These are phyloP conservation scores for Picochlorum sp. DNA, from an alignment of 139 green algal genomes.

Conservation along the genomic window DNA sequence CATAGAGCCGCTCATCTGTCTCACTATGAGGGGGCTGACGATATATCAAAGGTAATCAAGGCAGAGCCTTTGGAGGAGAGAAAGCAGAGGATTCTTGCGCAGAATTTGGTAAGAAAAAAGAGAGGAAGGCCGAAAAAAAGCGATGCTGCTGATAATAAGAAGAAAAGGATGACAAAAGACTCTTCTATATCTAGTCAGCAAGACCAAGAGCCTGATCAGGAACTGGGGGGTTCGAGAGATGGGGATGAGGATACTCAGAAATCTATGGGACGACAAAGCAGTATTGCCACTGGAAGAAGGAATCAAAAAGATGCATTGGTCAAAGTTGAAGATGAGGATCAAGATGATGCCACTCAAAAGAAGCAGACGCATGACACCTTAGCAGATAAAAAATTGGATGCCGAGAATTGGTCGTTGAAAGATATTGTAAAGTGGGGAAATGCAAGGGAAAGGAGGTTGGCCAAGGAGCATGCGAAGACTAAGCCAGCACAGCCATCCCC, in stretches of 20 bases:
- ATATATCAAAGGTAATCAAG: neutral
- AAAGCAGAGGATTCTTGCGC: neutral
- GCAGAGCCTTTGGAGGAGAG: neutral
- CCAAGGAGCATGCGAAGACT: neutral
- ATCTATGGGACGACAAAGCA: neutral
- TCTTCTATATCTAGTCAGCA: neutral
- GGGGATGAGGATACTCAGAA: neutral
- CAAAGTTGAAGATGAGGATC: neutral
- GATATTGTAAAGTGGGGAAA: conserved; percentile 6
- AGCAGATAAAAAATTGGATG: conserved; percentile 6
- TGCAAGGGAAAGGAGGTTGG: conserved; percentile 2
- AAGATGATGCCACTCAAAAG: neutral
- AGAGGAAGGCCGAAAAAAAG: neutral
- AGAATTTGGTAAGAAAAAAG: neutral
- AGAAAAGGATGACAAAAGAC: neutral
- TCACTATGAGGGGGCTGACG: neutral
- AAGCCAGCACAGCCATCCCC: neutral
- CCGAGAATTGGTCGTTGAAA: conserved; percentile 9
- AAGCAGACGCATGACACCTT: conserved; percentile 1
- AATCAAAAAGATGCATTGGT: neutral
- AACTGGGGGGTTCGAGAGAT: neutral
- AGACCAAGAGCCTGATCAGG: too few species aligned
- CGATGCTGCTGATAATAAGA: neutral
- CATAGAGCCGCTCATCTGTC: neutral
- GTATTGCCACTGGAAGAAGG: neutral